Base-by-base conservation (phyloP, 768 basidiomycete genomes). In the Russula sp. region DNA sequence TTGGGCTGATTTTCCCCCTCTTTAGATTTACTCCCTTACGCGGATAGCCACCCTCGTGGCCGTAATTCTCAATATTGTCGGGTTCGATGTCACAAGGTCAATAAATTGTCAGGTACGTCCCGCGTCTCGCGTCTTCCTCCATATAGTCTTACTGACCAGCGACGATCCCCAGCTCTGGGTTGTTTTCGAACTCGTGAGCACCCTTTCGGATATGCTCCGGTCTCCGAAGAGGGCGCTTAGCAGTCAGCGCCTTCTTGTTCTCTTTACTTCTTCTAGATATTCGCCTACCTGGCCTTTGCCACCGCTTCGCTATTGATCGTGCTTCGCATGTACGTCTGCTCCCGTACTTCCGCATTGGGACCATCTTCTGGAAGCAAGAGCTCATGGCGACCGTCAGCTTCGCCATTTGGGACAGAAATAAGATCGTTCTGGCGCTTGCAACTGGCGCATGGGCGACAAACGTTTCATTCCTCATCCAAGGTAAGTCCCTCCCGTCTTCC, bases 311-410 rank as follows among this genome's bases (percentile, higher is more conserved):
- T 64, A 7, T 58, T 64, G 40, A 37, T 64, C 18, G 16, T 55
- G 11, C 32, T 64, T 27, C 63, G 63, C 53, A 50, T 45, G 63
- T 64, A 42, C 20, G 63, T 55, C 54, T 16, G 39, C 18, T 18
- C 42, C n/a, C 7, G 1, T 22, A 0, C 34, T 35, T 39, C 14
- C 35, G 5, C 45, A 1, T 4, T 3, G 14, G 27, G 14, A 8
- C 31, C n/a, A 11, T 11, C 13, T 51, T 10, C 11, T 3, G 0
- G 8, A 13, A 47, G 10, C 9, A 3, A 37, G 6, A 18, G 2
- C 37, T 58, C 31, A 54, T 48, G 2, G 20, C 18, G 2, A 7
- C 34, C 39, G 8, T 11, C 32, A 65, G 64, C n/a, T 22, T 57
- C 3, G 61, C 55, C 1, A 47, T 65, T 10, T 65, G 64, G 64